Evolutionary conservation across 192 early-diverging fungal genomes (phyloP).

Genomic region (Dissophora globulifera): DNA sequence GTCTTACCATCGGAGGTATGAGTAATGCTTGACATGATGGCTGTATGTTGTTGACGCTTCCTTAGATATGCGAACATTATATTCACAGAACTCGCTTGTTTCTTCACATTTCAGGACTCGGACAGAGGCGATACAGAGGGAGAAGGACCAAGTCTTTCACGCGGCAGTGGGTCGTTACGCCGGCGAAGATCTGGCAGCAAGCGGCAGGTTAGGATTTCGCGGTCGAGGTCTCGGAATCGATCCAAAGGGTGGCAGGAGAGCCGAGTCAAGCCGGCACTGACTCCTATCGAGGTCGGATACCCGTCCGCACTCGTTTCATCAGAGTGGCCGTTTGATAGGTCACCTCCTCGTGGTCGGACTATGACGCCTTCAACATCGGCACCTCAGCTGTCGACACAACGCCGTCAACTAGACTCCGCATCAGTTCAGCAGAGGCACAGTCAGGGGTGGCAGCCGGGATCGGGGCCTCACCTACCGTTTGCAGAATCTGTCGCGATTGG

Average conservation of each 20-base stretch:
- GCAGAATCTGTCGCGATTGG: conserved; percentile 41
- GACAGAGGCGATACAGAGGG: background rate
- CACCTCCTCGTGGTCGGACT: background rate
- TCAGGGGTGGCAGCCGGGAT: background rate
- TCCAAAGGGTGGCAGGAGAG: conserved; percentile 23
- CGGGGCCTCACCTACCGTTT: conserved; percentile 38
- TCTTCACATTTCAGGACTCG: conserved; percentile 8
- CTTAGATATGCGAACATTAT: no score
- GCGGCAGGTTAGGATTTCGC: conserved; percentile 24
- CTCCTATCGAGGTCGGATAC: conserved; percentile 34
- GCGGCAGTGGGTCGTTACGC: conserved; percentile 19
- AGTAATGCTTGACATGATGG: no score
- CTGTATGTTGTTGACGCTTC: background rate
- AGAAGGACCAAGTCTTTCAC: conserved; percentile 7
- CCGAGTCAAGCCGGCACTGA: conserved; percentile 9
- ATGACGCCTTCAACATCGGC: background rate
- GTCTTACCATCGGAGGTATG: conserved; percentile 32
- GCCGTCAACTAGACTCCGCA: no score
- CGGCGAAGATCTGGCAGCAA: conserved; percentile 39
- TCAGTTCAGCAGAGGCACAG: background rate
- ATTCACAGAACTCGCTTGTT: no score
- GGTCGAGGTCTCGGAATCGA: conserved; percentile 34
- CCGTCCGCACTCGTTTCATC: conserved; percentile 14
- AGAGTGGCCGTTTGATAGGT: conserved; percentile 35
- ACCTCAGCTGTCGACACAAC: background rate